Conservation (phyloP, 306 rosid genomes). For the Begonia loranthoides region DNA sequence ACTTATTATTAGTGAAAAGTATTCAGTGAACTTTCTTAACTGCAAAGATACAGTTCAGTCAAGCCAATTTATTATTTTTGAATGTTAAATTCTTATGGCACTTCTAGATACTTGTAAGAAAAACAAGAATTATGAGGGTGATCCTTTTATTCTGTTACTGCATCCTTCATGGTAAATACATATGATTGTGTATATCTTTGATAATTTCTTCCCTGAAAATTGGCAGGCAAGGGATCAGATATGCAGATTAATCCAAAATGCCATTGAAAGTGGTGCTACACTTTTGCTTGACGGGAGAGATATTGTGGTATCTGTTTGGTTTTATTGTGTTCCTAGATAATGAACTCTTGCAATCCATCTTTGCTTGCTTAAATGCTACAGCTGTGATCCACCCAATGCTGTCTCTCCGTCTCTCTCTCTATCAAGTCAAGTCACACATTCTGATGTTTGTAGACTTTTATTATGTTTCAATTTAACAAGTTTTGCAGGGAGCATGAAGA, state of each 20-base stretch:
- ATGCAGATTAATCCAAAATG: slow-evolving; percentile 39
- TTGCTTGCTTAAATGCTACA: not conserved
- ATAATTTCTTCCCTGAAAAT: not conserved
- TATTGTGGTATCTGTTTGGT: slow-evolving; percentile 27
- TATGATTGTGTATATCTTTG: not conserved
- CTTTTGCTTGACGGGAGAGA: slow-evolving; percentile 58
- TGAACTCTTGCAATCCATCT: slow-evolving; percentile 1
- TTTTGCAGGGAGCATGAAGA: not conserved
- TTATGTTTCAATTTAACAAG: not conserved
- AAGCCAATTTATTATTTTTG: too few species aligned
- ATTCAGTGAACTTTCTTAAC: too few species aligned
- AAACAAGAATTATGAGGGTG: not conserved
- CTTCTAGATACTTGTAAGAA: not conserved
- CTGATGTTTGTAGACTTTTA: not conserved
- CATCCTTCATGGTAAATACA: not conserved
- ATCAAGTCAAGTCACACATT: not conserved
- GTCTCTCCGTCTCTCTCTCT: not conserved
- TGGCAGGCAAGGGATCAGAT: slow-evolving; percentile 45
- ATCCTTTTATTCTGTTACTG: not conserved
- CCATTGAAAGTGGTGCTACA: slow-evolving; percentile 53
- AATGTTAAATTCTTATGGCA: not conserved
- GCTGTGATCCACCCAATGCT: not conserved
- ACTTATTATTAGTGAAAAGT: too few species aligned
- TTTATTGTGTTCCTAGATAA: slow-evolving; percentile 8
- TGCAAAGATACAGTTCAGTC: too few species aligned